Percentiles rank a stretch among this genome's conserved stretches.
These are phyloP conservation scores for Crucibulum laeve DNA, from an alignment of 768 basidiomycete genomes.

Conservation along the genomic window DNA sequence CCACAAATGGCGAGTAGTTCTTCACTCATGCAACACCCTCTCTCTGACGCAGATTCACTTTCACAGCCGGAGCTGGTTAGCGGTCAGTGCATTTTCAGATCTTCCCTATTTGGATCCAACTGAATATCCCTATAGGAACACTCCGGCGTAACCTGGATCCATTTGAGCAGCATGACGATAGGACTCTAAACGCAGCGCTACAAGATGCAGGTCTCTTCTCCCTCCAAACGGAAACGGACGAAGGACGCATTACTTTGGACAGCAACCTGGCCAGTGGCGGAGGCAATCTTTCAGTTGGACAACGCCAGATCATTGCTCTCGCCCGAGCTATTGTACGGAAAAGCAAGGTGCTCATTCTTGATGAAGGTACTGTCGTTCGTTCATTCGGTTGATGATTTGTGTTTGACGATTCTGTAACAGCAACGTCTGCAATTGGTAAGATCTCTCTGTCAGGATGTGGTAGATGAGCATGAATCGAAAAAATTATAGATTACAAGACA, in stretches of 20 bases:
- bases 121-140: conserved; percentile 15
- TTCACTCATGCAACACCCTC: not conserved
- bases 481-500: conserved; percentile 42
- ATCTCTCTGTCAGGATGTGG: not conserved
- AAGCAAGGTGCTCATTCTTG: conserved; percentile 53
- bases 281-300: conserved; percentile 65
- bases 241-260: conserved; percentile 44
- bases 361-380: conserved; percentile 40
- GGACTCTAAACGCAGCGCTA: conserved; percentile 25
- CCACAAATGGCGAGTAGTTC: conserved; percentile 31
- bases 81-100: not conserved
- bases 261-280: conserved; percentile 43
- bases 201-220: conserved; percentile 30
- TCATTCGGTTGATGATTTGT: not conserved
- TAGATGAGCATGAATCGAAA: not conserved
- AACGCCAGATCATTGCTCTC: conserved; percentile 61
- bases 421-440: conserved; percentile 40
- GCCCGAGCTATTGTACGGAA: conserved; percentile 53
- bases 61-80: conserved; percentile 39
- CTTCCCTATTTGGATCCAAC: not conserved
- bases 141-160: conserved; percentile 58
- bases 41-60: not conserved
- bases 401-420: conserved; percentile 9
- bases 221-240: conserved; percentile 31
- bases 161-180: conserved; percentile 47